Conservation (phyloP, 495 filamentous ascomycete genomes). For the Jackrogersella minutella region DNA sequence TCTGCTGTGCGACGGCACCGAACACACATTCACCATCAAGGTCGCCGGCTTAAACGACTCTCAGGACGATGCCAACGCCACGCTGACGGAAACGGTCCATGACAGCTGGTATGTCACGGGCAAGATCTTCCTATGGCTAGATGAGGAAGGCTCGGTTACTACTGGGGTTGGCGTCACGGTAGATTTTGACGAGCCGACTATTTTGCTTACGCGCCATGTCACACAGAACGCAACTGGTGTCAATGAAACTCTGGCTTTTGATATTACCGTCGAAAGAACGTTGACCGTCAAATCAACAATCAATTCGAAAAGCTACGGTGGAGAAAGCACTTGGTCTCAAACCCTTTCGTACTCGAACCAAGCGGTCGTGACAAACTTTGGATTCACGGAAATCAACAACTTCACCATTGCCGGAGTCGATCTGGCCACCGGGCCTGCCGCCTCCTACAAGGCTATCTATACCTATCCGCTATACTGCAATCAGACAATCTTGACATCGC, state of each 20-base stretch:
- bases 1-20: constrained; percentile 66
- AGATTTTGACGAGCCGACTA: constrained; percentile 35
- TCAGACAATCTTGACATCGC: constrained; percentile 55
- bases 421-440: constrained; percentile 48
- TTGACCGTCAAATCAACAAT: constrained; percentile 59
- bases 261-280: constrained; percentile 62
- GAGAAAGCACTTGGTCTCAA: constrained; percentile 67
- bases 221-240: constrained; percentile 57
- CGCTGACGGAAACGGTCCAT: constrained; percentile 66
- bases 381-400: constrained; percentile 66
- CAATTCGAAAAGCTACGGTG: constrained; percentile 54
- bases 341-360: constrained; percentile 63
- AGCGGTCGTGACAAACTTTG: constrained; percentile 62
- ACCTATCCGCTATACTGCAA: constrained; percentile 70
- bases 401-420: constrained; percentile 68
- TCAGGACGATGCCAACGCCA: constrained; percentile 45
- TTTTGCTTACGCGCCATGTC: constrained; percentile 49
- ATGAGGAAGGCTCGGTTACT: constrained; percentile 59
- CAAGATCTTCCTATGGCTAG: constrained; percentile 80
- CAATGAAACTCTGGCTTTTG: constrained; percentile 69
- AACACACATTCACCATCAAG: constrained; percentile 76
- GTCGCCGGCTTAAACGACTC: constrained; percentile 68
- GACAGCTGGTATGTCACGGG: constrained; percentile 83
- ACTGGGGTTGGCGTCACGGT: constrained; percentile 51
- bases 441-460: constrained; percentile 56